Evolutionary conservation across 73 alveolate species (phyloP), one percentile per base, ranked within the genome.

Genomic region (Tetrahymena thermophila): DNA sequence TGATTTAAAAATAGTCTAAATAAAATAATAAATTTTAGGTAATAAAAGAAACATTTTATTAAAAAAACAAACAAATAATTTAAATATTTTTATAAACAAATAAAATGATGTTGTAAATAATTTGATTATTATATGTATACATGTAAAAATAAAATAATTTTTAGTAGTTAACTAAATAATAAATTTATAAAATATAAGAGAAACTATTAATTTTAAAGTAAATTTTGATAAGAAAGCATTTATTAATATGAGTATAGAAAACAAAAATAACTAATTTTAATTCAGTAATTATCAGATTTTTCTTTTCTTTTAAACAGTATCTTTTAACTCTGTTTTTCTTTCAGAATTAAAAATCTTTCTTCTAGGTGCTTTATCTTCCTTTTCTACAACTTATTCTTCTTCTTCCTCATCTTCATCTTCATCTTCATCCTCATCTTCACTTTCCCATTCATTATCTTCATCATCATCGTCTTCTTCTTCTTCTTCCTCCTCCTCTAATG

Each of bases 401-500:
- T 71, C 89, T 9, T 71, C 38, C 15, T 58, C 89, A 3, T 71
- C 89, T n/a, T 71, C 89, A 9, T 71, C 89, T 28, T 71, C 89
- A n/a, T 71, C 35, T 0, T 71, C 37, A 7, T 71, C 37, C 3
- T 71, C 89, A 31, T 31, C 11, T 13, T 71, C 89, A 8, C 42
- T 71, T 7, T 71, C 89, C 89, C 89, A 71, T 71, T 71, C 89
- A 71, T 71, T 71, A 3, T 71, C 89, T 71, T 93, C 95, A 16
- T 93, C 94, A 31, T 93, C 93, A 42, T 93, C 95, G 3, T 44
- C 93, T 1, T 43, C 95, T 10, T 71, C 58, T 42, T 93, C 95
- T n/a, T 71, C 95, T 17, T 93, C 95, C 28, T 71, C 95, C 34
- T 93, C 95, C 8, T 93, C 89, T 4, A 71, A 7, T 4, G 42